phyloP scores from a whole-genome alignment of 2,329 filamentous ascomycete species.

The Cladobotryum mycophilum region DNA sequence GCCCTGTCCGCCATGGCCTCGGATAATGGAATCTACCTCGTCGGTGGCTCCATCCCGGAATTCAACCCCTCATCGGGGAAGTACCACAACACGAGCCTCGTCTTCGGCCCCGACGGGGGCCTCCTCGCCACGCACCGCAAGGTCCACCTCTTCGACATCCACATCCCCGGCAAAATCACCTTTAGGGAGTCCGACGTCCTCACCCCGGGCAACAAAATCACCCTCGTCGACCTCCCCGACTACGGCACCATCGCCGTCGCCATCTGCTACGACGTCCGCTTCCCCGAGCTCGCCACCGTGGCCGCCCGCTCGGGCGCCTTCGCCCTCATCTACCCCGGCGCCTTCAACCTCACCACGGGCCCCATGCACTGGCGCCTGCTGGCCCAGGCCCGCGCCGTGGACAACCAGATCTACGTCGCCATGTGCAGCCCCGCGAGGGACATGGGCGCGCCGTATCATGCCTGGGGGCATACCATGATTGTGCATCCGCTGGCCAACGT shows the following conservation, averaged over 20 bases:
- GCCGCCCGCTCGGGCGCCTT: slow-evolving; percentile 84
- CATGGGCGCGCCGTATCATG: slow-evolving; percentile 69
- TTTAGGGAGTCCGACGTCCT: slow-evolving; percentile 91
- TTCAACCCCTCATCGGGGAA: slow-evolving; percentile 50
- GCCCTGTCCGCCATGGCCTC: slow-evolving; percentile 73
- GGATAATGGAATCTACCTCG: slow-evolving; percentile 71
- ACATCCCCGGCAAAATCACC: slow-evolving; percentile 89
- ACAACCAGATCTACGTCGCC: slow-evolving; percentile 92
- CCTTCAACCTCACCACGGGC: slow-evolving; percentile 92
- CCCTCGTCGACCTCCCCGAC: slow-evolving; percentile 77
- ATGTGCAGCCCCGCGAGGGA: slow-evolving; percentile 88
- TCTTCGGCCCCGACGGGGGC: slow-evolving; percentile 71
- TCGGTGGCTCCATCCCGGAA: slow-evolving; percentile 93
- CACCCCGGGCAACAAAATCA: slow-evolving; percentile 76
- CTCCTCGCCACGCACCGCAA: slow-evolving; percentile 88
- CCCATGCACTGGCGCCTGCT: slow-evolving; percentile 85
- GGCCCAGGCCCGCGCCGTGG: slow-evolving; percentile 75
- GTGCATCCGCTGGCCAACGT: slow-evolving; percentile 82
- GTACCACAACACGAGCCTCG: slow-evolving; percentile 86
- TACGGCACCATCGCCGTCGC: slow-evolving; percentile 83
- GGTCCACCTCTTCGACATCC: slow-evolving; percentile 94
- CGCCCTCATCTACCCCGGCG: slow-evolving; percentile 85
- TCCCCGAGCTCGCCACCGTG: slow-evolving; percentile 87
- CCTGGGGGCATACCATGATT: slow-evolving; percentile 87
- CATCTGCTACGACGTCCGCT: slow-evolving; percentile 97